Percentiles rank a stretch among this genome's conserved stretches.
Conservation (phyloP, 148 eudicot genomes). For the Amaranthus hypochondriacus region DNA sequence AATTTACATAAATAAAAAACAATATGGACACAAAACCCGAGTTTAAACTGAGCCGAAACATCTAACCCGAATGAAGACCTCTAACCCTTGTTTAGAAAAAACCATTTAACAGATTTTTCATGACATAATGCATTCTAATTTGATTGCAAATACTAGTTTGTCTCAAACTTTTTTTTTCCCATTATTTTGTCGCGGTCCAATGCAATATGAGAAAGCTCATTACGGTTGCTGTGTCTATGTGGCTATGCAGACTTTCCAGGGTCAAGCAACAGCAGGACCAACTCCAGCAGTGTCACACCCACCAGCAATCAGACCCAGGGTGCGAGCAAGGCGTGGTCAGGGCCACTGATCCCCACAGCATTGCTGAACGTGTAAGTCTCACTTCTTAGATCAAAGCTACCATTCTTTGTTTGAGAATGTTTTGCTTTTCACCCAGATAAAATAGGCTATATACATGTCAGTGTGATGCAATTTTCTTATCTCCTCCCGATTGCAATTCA, state of each 20-base stretch:
- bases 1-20: too few relatives aligned
- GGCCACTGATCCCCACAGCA: constrained; percentile 55
- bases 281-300: constrained; percentile 34
- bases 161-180: neutral
- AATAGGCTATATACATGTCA: neutral
- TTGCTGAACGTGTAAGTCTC: constrained; percentile 42
- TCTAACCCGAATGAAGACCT: too few relatives aligned
- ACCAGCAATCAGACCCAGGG: constrained; percentile 43
- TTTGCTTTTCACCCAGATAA: neutral
- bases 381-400: neutral
- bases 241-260: constrained; percentile 32
- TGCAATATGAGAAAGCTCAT: neutral
- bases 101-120: too few relatives aligned
- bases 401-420: constrained; percentile 1
- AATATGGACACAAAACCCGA: too few relatives aligned
- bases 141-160: neutral
- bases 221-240: neutral
- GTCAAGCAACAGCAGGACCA: constrained; percentile 33
- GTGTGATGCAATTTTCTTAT: too few relatives aligned
- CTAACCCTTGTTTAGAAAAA: too few relatives aligned
- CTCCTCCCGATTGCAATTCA: too few relatives aligned
- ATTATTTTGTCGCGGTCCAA: neutral
- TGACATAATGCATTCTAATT: too few relatives aligned
- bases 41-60: too few relatives aligned
- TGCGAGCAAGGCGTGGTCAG: constrained; percentile 54